Evolutionary conservation across 2,329 filamentous ascomycete genomes (phyloP).

Genomic region (Catunica adiposa): DNA sequence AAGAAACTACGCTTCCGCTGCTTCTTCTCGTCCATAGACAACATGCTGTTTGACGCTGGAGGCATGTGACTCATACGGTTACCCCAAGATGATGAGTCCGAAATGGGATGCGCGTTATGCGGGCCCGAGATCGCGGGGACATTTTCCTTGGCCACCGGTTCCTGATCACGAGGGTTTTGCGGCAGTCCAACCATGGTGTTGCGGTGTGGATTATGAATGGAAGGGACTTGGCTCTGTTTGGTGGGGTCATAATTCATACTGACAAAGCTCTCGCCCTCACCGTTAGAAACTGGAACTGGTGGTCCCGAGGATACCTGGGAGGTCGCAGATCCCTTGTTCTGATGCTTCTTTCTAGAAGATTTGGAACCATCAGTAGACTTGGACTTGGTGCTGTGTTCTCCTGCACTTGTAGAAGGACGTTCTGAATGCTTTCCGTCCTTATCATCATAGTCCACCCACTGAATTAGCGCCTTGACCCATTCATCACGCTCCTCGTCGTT

Average conservation of each 20-base stretch:
- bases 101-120: constrained; percentile 68
- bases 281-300: constrained; percentile 15
- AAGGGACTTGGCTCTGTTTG: constrained; percentile 34
- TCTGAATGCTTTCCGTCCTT: constrained; percentile 21
- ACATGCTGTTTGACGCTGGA: neutral
- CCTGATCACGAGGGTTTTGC: constrained; percentile 19
- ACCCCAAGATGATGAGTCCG: constrained; percentile 74
- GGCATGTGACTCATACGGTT: constrained; percentile 37
- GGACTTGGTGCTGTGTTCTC: constrained; percentile 19
- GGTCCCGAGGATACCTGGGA: neutral
- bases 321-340: neutral
- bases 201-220: constrained; percentile 18
- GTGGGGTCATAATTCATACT: constrained; percentile 42
- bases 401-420: constrained; percentile 13
- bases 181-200: constrained; percentile 23
- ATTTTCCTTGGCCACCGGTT: constrained; percentile 24
- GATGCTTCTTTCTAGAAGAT: constrained; percentile 16
- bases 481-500: constrained; percentile 82
- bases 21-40: constrained; percentile 55
- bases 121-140: constrained; percentile 53
- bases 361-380: constrained; percentile 18
- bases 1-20: constrained; percentile 64
- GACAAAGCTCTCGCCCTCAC: constrained; percentile 32
- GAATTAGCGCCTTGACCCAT: constrained; percentile 81
- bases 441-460: constrained; percentile 68